Conservation (phyloP, 495 filamentous ascomycete species). For the Trichoderma erinaceum region DNA sequence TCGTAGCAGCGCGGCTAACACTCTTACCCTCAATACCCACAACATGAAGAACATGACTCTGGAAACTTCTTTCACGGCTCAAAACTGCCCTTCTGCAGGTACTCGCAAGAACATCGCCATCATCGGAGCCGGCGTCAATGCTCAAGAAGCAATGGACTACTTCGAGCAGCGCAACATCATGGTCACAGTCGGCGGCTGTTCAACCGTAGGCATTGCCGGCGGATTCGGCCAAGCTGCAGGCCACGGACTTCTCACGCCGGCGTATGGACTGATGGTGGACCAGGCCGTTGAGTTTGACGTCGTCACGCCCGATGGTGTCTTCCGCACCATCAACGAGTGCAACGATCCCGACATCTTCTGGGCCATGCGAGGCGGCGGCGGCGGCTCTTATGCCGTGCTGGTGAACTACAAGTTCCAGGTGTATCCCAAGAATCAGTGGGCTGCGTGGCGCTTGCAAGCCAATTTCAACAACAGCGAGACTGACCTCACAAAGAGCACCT, state of each 20-base stretch:
- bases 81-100: neutral
- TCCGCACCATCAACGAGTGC: constrained; percentile 39
- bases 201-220: constrained; percentile 45
- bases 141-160: constrained; percentile 30
- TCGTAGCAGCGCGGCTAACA: neutral
- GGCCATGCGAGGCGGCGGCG: constrained; percentile 44
- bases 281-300: constrained; percentile 44
- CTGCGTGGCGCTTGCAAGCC: neutral
- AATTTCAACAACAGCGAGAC: neutral
- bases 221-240: constrained; percentile 58
- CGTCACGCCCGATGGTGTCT: constrained; percentile 43
- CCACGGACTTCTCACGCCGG: constrained; percentile 34
- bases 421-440: neutral
- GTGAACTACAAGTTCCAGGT: constrained; percentile 23
- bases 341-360: constrained; percentile 47
- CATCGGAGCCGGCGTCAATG: constrained; percentile 35
- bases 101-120: neutral
- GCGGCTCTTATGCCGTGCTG: constrained; percentile 39
- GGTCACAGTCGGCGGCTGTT: constrained; percentile 35
- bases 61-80: neutral
- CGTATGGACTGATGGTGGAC: constrained; percentile 45
- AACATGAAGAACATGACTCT: constrained; percentile 10
- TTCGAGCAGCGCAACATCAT: constrained; percentile 25
- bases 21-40: neutral
- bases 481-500: neutral